Evolutionary conservation across 2,329 filamentous ascomycete genomes (phyloP).

Genomic region (Sphaceloma murrayae): DNA sequence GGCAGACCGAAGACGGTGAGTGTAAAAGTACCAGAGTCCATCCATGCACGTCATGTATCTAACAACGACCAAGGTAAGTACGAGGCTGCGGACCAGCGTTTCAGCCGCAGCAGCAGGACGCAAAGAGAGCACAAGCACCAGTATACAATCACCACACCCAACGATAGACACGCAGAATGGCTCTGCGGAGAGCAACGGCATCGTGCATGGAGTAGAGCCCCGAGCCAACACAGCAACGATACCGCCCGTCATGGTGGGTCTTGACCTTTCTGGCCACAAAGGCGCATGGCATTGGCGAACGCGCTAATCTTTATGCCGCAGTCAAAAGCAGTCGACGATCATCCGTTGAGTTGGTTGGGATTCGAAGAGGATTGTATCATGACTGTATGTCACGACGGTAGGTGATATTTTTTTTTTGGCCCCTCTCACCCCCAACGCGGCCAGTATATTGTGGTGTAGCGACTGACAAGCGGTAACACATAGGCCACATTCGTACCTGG

Average conservation of each 20-base stretch:
- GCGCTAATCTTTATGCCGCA: constrained; percentile 30
- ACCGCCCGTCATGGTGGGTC: constrained; percentile 75
- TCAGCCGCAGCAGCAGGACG: constrained; percentile 29
- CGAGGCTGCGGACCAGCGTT: constrained; percentile 47
- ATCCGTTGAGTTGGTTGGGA: constrained; percentile 82
- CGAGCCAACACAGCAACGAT: constrained; percentile 73
- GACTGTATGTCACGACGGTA: constrained; percentile 84
- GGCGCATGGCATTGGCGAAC: background rate
- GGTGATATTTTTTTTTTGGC: too few relatives aligned
- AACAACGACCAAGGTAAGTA: constrained; percentile 30
- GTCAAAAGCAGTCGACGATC: constrained; percentile 75
- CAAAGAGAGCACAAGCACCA: constrained; percentile 11
- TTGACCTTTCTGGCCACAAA: background rate
- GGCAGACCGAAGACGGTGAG: constrained; percentile 76
- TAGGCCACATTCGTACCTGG: constrained; percentile 70
- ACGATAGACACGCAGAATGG: constrained; percentile 7
- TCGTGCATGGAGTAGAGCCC: constrained; percentile 76
- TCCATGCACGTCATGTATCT: constrained; percentile 3
- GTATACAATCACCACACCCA: constrained; percentile 7
- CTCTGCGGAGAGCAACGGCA: constrained; percentile 46
- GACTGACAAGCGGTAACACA: too few relatives aligned
- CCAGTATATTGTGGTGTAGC: too few relatives aligned
- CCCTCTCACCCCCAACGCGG: too few relatives aligned
- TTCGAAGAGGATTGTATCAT: constrained; percentile 91
- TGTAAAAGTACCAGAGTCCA: constrained; percentile 24